Evolutionary conservation across 139 green algal genomes (phyloP).

Genomic region (Monoraphidium neglectum): DNA sequence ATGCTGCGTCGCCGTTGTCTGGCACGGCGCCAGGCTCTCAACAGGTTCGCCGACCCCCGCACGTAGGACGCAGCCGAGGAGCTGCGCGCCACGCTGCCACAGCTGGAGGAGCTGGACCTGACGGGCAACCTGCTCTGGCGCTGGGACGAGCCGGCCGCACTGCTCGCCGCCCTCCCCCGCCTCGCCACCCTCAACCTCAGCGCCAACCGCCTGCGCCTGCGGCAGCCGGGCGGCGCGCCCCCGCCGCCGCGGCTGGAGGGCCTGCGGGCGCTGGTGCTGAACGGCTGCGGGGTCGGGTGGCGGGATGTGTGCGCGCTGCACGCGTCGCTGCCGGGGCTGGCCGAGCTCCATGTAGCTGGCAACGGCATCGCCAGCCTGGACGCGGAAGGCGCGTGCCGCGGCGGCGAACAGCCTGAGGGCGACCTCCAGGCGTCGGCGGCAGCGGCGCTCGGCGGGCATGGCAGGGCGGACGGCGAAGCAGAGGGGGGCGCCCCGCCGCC

Average conservation of each 20-base stretch:
- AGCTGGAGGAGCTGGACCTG: conserved; percentile 68
- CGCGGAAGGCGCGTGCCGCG: not conserved
- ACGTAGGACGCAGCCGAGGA: conserved; percentile 32
- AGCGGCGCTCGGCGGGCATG: too few relatives aligned
- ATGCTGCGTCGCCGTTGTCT: too few relatives aligned
- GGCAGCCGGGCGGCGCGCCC: too few relatives aligned
- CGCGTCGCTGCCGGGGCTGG: conserved; percentile 49
- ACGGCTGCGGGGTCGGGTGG: conserved; percentile 65
- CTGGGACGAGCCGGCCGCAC: conserved; percentile 51
- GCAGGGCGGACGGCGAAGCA: not conserved
- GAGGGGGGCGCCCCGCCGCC: not conserved
- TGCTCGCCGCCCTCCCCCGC: conserved; percentile 44
- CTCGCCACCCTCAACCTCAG: conserved; percentile 64
- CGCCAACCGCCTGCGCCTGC: conserved; percentile 53
- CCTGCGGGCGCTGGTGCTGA: conserved; percentile 72
- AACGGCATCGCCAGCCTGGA: conserved; percentile 55
- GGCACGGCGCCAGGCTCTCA: too few relatives aligned
- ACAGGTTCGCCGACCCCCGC: too few relatives aligned
- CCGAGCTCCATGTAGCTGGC: conserved; percentile 67
- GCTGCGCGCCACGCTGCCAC: conserved; percentile 28
- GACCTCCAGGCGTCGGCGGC: too few relatives aligned
- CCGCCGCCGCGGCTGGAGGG: conserved; percentile 17
- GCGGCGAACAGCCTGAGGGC: too few relatives aligned
- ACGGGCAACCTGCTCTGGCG: conserved; percentile 67
- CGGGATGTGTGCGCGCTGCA: conserved; percentile 51